Conservation (phyloP, 345 rosid species). For the Pistacia integerrima region DNA sequence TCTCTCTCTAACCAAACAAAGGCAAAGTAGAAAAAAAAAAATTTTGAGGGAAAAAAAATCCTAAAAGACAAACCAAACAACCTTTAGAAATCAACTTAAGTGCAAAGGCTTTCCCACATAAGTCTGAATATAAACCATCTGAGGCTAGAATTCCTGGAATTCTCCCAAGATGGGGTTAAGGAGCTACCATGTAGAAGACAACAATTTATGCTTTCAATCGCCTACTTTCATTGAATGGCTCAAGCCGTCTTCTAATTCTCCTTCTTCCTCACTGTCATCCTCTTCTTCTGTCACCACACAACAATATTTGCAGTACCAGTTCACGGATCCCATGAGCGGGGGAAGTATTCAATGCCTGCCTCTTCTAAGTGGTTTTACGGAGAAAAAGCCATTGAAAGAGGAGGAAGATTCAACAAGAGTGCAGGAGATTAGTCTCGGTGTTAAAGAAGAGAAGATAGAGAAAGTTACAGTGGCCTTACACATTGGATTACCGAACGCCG, state of each 20-base stretch:
- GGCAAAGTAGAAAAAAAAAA: conserved; percentile 35
- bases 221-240: conserved; percentile 87
- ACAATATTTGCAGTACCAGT: conserved; percentile 23
- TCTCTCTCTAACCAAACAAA: conserved; percentile 28
- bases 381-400: conserved; percentile 38
- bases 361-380: conserved; percentile 50
- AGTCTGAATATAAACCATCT: conserved; percentile 37
- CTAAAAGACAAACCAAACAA: conserved; percentile 58
- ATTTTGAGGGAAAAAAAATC: conserved; percentile 5
- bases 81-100: conserved; percentile 40
- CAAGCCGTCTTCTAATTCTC: conserved; percentile 47
- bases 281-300: conserved; percentile 36
- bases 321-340: conserved; percentile 32
- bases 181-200: conserved; percentile 44
- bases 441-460: conserved; percentile 40
- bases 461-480: conserved; percentile 58
- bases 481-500: conserved; percentile 61
- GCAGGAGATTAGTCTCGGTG: conserved; percentile 15
- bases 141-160: conserved; percentile 19
- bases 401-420: conserved; percentile 33
- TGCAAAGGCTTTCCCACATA: conserved; percentile 46
- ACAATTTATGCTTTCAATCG: conserved; percentile 36
- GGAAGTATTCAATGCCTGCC: conserved; percentile 53
- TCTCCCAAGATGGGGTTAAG: conserved; percentile 50
- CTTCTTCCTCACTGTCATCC: conserved; percentile 15